Evolutionary conservation across 1,139 yeast genomes (phyloP).

Genomic region (Yamadazyma trypodendri): DNA sequence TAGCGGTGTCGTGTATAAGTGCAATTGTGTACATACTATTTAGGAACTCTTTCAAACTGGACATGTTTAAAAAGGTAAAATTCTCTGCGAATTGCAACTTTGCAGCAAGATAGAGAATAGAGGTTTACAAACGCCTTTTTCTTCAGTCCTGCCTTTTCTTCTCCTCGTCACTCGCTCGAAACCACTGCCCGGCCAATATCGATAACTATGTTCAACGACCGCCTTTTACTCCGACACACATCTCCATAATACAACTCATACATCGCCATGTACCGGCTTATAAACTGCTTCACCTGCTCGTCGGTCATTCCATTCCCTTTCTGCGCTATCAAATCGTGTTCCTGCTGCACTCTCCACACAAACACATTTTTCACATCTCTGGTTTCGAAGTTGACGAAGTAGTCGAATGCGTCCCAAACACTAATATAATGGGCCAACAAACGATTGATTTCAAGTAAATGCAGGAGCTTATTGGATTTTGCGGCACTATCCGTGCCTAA

Average conservation of each 20-base stretch:
- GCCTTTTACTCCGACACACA: slow-evolving; percentile 11
- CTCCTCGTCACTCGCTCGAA: no score
- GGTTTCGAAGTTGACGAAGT: slow-evolving; percentile 61
- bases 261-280: slow-evolving; percentile 84
- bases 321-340: slow-evolving; percentile 55
- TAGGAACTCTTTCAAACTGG: slow-evolving; percentile 36
- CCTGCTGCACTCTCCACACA: slow-evolving; percentile 85
- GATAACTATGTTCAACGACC: slow-evolving; percentile 7
- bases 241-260: slow-evolving; percentile 66
- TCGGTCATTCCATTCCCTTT: slow-evolving; percentile 82
- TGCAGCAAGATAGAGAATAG: no score
- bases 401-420: slow-evolving; percentile 60
- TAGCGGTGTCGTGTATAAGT: slow-evolving; percentile 10
- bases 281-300: slow-evolving; percentile 60
- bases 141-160: no score
- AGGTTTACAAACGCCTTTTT: no score
- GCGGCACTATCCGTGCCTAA: slow-evolving; percentile 20
- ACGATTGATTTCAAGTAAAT: slow-evolving; percentile 47
- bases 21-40: slow-evolving; percentile 35
- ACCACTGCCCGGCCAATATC: slow-evolving; percentile 5
- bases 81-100: no score
- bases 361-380: slow-evolving; percentile 61
- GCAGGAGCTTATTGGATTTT: slow-evolving; percentile 24
- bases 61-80: slow-evolving; percentile 22
- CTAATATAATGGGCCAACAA: slow-evolving; percentile 47